Base-by-base conservation (phyloP, 2,329 filamentous ascomycete species). In the Diaporthe citriasiana region DNA sequence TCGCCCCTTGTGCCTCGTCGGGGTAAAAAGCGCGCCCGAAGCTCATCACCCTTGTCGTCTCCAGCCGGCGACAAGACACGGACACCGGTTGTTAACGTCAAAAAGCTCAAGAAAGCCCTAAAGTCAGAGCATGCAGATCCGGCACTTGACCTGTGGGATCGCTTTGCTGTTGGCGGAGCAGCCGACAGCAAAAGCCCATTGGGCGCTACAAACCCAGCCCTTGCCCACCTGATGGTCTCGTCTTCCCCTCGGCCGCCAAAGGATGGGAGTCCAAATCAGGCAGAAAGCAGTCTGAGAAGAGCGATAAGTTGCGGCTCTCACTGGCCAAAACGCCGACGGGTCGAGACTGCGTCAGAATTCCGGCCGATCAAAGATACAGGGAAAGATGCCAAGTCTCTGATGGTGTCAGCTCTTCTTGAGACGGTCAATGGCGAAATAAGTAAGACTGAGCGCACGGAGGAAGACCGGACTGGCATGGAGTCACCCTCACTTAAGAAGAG, bases 71-170 rank as follows among this genome's bases (percentile, higher is more conserved):
- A 88, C 19, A 87, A 84, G 68, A 78, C 82, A 8, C 82, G 81
- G 35, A 83, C 84, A 0, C 85, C 86, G 9, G 79, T 87, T 0
- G 84, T 92, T 75, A 90, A 93, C 77, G 83, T 92, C 51, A 88
- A 90, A 78, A 87, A 87, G 76, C 82, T 92, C 55, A 88, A 89
- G 51, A 85, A 88, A 71, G 85, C 89, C 0, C 82, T 94, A 56
- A 91, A 89, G 77, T 93, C 92, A 1, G 92, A 92, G 17, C 90
- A 93, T 76, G 88, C 91, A 42, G 93, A 95, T 78, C 92, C 94
- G 50, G 93, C 93, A 3, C 83, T 92, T 42, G 93, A 95, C 76
- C 83, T 95, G 2, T 96, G 94, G 94, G 93, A 93, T 78, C 91
- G 93, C 70, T 95, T 94, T 80, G 89, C 93, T 50, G 82, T 90